Evolutionary conservation across 441 rosid species (phyloP).

Genomic region (Capsella rubella): DNA sequence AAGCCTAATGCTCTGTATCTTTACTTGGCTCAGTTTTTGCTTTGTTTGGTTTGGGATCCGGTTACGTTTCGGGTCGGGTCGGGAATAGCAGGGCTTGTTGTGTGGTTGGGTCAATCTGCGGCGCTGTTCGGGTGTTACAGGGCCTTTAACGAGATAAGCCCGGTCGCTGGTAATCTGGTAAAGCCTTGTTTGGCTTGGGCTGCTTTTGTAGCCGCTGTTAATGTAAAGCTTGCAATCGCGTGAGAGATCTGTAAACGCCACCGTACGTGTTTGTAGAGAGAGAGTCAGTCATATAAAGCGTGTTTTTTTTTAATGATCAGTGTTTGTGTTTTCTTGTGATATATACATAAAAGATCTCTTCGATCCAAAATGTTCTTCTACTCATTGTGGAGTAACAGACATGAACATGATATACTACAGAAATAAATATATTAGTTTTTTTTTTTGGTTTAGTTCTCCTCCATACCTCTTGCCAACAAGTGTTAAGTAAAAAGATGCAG

Average conservation of each 20-base stretch:
- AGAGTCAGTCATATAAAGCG: not conserved
- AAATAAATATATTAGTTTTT: not conserved
- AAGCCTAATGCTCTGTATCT: slow-evolving; percentile 58
- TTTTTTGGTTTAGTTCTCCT: too few species aligned
- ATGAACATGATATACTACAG: not conserved
- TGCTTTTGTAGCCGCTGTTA: slow-evolving; percentile 62
- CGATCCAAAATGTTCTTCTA: not conserved
- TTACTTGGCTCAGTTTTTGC: slow-evolving; percentile 60
- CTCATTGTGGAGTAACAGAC: not conserved
- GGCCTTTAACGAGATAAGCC: slow-evolving; percentile 57
- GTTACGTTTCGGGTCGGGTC: slow-evolving; percentile 55
- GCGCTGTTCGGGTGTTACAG: slow-evolving; percentile 61
- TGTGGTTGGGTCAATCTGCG: slow-evolving; percentile 54
- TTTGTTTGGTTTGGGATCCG: slow-evolving; percentile 64
- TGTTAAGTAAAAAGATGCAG: too few species aligned
- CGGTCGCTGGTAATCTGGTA: slow-evolving; percentile 74
- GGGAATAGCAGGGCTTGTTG: slow-evolving; percentile 52
- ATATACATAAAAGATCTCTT: slow-evolving; percentile 30
- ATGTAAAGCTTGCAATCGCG: slow-evolving; percentile 59
- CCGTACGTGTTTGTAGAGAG: not conserved
- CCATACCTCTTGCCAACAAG: too few species aligned
- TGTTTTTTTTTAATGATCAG: not conserved
- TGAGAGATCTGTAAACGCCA: slow-evolving; percentile 38
- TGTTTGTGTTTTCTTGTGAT: slow-evolving; percentile 7
- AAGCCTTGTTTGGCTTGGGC: slow-evolving; percentile 80